Percentiles rank a stretch among this genome's conserved stretches.
Evolutionary conservation across 805 yeast genomes (phyloP).

Genomic region (Kockiozyma suomiensis): DNA sequence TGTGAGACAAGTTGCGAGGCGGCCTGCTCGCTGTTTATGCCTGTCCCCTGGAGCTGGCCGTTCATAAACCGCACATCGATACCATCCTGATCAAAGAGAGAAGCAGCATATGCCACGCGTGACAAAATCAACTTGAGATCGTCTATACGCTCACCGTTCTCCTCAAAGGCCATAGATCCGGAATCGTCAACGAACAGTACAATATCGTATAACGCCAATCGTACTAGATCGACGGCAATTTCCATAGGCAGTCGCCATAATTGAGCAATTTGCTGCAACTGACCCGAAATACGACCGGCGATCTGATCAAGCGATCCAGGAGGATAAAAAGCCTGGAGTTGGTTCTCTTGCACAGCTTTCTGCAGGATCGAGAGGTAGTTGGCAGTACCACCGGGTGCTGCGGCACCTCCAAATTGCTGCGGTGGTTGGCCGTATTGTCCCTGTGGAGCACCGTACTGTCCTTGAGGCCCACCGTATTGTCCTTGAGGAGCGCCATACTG

Average conservation of each 20-base stretch:
- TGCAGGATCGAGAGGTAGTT: conserved; percentile 33
- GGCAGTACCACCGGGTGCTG: conserved; percentile 9
- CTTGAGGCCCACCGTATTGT: conserved; percentile 12
- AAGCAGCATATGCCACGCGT: conserved; percentile 40
- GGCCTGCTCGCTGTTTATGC: conserved; percentile 36
- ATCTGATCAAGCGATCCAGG: conserved; percentile 40
- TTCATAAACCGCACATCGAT: conserved; percentile 42
- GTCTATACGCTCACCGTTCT: conserved; percentile 42
- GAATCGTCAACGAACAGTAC: conserved; percentile 41
- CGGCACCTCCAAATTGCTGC: too few species aligned
- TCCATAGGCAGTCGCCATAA: conserved; percentile 40
- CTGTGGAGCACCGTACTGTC: conserved; percentile 26
- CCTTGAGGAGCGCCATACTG: conserved; percentile 28
- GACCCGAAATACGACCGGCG: conserved; percentile 35
- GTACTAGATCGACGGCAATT: conserved; percentile 39
- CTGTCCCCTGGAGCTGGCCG: conserved; percentile 36
- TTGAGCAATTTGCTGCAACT: conserved; percentile 32
- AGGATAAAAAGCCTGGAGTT: conserved; percentile 39
- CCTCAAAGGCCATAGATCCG: conserved; percentile 43
- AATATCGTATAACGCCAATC: conserved; percentile 41
- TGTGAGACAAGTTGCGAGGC: conserved; percentile 35
- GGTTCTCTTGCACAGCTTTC: conserved; percentile 38
- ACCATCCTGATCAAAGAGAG: conserved; percentile 41
- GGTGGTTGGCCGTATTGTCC: conserved; percentile 27
- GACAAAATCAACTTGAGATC: conserved; percentile 40